These are phyloP conservation scores for Jaminaea rosea DNA, from an alignment of 1,284 basidiomycete genomes.

Conservation along the genomic window DNA sequence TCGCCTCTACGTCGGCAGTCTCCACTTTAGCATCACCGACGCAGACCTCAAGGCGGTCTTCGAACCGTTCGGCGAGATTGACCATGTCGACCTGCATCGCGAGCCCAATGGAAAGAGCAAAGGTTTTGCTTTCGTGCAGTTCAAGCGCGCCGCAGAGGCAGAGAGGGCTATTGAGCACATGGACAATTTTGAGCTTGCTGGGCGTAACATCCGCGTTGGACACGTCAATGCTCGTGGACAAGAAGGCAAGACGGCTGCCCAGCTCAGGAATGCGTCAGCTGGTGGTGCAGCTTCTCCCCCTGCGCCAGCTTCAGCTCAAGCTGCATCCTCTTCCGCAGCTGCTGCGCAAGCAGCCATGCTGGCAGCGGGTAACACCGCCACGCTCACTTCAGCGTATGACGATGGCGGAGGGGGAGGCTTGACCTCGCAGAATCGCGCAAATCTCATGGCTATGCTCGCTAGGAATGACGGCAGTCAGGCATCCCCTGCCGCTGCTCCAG, in stretches of 20 bases:
- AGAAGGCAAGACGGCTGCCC: constrained; percentile 1
- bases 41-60: constrained; percentile 97
- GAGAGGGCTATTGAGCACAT: constrained; percentile 94
- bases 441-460: constrained; percentile 44
- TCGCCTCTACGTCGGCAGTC: constrained; percentile 88
- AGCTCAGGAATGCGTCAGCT: too few relatives aligned
- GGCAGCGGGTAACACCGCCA: constrained; percentile 2
- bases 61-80: constrained; percentile 92
- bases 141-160: constrained; percentile 66
- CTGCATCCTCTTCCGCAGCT: not conserved
- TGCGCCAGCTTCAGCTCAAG: too few relatives aligned
- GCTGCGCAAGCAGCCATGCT: not conserved
- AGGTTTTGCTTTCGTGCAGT: constrained; percentile 97
- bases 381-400: constrained; percentile 32
- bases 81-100: constrained; percentile 93
- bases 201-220: constrained; percentile 57
- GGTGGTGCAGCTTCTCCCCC: too few relatives aligned
- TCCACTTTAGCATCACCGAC: constrained; percentile 91
- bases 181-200: constrained; percentile 95
- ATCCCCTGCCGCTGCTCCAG: not conserved
- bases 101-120: constrained; percentile 91
- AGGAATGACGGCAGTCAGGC: constrained; percentile 14
- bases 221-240: constrained; percentile 32
- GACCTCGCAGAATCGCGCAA: constrained; percentile 33
- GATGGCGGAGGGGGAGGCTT: constrained; percentile 41